These are phyloP conservation scores for Aspergillus puulaauensis DNA, from an alignment of 2,329 filamentous ascomycete species.

Conservation along the genomic window DNA sequence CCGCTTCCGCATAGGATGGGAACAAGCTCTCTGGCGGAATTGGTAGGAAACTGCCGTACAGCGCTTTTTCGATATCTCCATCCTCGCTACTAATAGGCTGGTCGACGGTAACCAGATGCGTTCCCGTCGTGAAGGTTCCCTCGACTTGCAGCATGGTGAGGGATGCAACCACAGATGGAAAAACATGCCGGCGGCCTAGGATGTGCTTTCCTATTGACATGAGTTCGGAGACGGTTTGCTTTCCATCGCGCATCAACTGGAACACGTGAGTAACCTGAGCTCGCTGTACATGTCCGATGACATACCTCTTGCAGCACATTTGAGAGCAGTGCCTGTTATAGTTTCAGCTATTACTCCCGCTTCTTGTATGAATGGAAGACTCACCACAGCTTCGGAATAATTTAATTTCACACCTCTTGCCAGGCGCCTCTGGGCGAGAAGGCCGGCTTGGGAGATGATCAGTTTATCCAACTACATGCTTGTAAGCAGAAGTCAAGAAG, in stretches of 20 bases:
- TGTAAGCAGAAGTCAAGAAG: background rate
- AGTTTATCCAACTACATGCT: conserved; percentile 1
- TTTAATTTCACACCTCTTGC: background rate
- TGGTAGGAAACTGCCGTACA: conserved; percentile 90
- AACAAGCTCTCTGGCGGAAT: conserved; percentile 70
- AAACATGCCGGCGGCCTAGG: conserved; percentile 88
- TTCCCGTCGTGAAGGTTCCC: conserved; percentile 86
- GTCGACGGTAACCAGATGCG: conserved; percentile 92
- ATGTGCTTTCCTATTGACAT: conserved; percentile 90
- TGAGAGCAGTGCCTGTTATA: background rate
- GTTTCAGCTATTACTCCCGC: background rate
- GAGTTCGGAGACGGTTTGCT: conserved; percentile 86
- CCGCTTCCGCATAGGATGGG: conserved; percentile 58
- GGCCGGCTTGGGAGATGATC: background rate
- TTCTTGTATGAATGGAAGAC: background rate
- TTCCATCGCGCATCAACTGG: conserved; percentile 90
- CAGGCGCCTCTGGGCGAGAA: background rate
- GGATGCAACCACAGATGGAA: conserved; percentile 75
- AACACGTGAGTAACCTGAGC: too few relatives aligned
- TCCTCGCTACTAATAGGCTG: conserved; percentile 84
- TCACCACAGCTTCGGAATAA: background rate
- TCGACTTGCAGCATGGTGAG: conserved; percentile 88
- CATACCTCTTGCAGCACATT: background rate
- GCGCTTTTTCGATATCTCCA: conserved; percentile 78
- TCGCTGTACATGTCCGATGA: background rate